phyloP scores from a whole-genome alignment of 2,329 filamentous ascomycete species.

The Diaporthe amygdali region DNA sequence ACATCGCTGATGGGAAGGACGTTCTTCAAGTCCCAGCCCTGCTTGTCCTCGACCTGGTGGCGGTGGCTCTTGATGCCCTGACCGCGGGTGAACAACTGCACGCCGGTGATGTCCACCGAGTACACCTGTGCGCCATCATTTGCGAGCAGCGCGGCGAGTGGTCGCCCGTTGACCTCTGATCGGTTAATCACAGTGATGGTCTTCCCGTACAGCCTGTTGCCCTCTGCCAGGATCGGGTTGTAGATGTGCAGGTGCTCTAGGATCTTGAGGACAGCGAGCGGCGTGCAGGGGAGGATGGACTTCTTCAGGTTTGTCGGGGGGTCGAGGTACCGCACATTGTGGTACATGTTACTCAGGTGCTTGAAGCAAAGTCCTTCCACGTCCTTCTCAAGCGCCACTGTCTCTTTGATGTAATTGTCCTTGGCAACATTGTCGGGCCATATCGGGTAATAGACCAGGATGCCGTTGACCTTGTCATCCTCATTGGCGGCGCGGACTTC shows the following conservation, averaged over 20 bases:
- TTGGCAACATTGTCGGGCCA: conserved; percentile 80
- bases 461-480: conserved; percentile 78
- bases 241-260: conserved; percentile 95
- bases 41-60: conserved; percentile 86
- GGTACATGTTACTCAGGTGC: conserved; percentile 99
- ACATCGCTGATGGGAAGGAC: conserved; percentile 90
- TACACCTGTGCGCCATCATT: conserved; percentile 97
- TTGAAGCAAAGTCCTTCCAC: conserved; percentile 93
- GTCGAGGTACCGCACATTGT: conserved; percentile 95
- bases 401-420: conserved; percentile 95
- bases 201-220: conserved; percentile 90
- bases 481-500: conserved; percentile 84
- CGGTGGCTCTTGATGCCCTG: conserved; percentile 83
- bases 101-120: conserved; percentile 89
- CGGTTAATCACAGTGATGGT: conserved; percentile 97
- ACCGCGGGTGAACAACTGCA: conserved; percentile 91
- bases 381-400: conserved; percentile 88
- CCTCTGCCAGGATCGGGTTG: conserved; percentile 90
- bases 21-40: conserved; percentile 79
- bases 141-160: conserved; percentile 88
- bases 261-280: conserved; percentile 95
- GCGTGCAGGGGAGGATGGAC: conserved; percentile 93
- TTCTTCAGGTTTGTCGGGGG: conserved; percentile 78
- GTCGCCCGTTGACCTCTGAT: conserved; percentile 92
- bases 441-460: conserved; percentile 98